Evolutionary conservation across 2,329 filamentous ascomycete genomes (phyloP).

Genomic region (Nectriaceae sp.): DNA sequence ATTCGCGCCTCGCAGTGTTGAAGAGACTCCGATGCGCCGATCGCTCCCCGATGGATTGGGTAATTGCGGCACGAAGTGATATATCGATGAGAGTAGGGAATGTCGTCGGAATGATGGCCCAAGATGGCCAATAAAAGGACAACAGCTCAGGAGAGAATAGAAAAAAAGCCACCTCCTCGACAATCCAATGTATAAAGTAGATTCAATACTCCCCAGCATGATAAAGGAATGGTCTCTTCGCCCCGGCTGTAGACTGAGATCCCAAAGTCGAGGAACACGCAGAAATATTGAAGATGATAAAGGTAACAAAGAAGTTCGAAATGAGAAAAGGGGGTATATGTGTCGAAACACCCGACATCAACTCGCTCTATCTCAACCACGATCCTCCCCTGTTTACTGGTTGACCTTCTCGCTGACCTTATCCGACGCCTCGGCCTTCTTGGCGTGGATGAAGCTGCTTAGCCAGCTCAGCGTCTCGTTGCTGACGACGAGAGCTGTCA

Average conservation of each 20-base stretch:
- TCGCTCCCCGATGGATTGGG: no score
- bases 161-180: slow-evolving; percentile 2
- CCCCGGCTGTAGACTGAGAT: slow-evolving; percentile 6
- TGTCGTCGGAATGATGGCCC: no score
- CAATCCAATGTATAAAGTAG: slow-evolving; percentile 5
- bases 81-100: no score
- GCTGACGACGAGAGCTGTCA: slow-evolving; percentile 67
- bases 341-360: slow-evolving; percentile 13
- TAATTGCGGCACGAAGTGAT: no score
- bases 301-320: slow-evolving; percentile 5
- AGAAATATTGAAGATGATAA: slow-evolving; percentile 10
- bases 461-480: slow-evolving; percentile 65
- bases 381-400: slow-evolving; percentile 36
- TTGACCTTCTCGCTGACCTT: slow-evolving; percentile 53
- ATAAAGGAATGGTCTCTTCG: neutral
- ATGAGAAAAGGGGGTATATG: slow-evolving; percentile 26
- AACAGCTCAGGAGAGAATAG: neutral
- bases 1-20: no score
- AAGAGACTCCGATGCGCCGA: no score
- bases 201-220: slow-evolving; percentile 1
- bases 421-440: slow-evolving; percentile 64
- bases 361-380: slow-evolving; percentile 3
- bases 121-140: no score
- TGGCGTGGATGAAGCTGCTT: slow-evolving; percentile 57
- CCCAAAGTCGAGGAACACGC: slow-evolving; percentile 8